A percentile compares a stretch with the other conserved stretches of the same genome.
Evolutionary conservation across 768 basidiomycete genomes (phyloP).

Genomic region (Trametes elegans): DNA sequence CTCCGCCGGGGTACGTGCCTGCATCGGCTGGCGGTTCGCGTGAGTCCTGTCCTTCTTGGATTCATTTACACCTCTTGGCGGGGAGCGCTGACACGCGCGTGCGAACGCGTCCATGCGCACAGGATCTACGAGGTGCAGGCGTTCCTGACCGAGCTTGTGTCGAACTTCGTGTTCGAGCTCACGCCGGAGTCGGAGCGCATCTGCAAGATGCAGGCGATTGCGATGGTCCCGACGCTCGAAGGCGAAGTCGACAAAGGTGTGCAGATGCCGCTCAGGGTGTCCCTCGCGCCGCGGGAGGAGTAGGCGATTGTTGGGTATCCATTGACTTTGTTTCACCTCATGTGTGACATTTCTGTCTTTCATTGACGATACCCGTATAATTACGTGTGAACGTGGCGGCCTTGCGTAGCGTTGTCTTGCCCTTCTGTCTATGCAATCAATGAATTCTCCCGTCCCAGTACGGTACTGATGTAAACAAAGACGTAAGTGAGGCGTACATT

Average conservation of each 20-base stretch:
- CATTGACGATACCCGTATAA: not conserved
- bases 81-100: not conserved
- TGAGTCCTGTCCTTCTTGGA: not conserved
- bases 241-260: constrained; percentile 32
- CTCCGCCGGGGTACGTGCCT: constrained; percentile 25
- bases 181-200: constrained; percentile 31
- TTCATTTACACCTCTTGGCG: constrained; percentile 8
- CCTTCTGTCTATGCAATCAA: not conserved
- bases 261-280: constrained; percentile 33
- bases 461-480: no score
- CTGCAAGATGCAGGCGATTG: constrained; percentile 27
- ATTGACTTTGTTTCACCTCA: not conserved
- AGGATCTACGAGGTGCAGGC: constrained; percentile 48
- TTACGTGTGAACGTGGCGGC: no score
- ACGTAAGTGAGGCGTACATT: not conserved
- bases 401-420: not conserved
- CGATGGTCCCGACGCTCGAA: constrained; percentile 37
- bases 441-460: no score
- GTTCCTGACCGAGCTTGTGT: constrained; percentile 55
- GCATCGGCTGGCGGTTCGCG: constrained; percentile 30
- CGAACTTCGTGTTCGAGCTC: constrained; percentile 49
- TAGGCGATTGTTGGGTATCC: not conserved
- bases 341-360: not conserved
- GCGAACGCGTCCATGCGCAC: not conserved
- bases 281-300: constrained; percentile 21